These are phyloP conservation scores for Yamadazyma insecticola DNA, from an alignment of 805 yeast species.

Conservation along the genomic window DNA sequence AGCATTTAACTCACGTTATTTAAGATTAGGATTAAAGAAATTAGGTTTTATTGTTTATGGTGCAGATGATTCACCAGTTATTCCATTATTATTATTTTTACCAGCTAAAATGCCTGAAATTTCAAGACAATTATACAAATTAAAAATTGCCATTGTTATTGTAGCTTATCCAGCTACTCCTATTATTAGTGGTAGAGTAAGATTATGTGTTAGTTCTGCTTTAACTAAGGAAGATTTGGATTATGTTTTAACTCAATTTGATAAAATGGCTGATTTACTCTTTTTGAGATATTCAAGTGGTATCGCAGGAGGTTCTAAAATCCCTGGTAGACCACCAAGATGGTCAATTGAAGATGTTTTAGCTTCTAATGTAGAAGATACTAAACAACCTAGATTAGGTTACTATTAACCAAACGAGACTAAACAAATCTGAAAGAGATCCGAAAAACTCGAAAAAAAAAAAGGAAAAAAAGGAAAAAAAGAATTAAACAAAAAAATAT, in stretches of 20 bases:
- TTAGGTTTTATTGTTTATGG: constrained; percentile 94
- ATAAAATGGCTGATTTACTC: constrained; percentile 73
- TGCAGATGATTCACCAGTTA: constrained; percentile 93
- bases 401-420: neutral
- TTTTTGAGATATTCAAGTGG: constrained; percentile 77
- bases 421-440: too few relatives aligned
- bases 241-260: constrained; percentile 61
- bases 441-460: too few relatives aligned
- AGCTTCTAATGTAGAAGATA: constrained; percentile 65
- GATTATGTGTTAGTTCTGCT: constrained; percentile 90
- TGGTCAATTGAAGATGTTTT: constrained; percentile 77
- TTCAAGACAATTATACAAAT: constrained; percentile 72
- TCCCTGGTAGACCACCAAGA: constrained; percentile 57
- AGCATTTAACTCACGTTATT: constrained; percentile 92
- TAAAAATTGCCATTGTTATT: constrained; percentile 88
- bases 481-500: too few relatives aligned
- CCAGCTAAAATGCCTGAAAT: constrained; percentile 95
- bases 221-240: constrained; percentile 94
- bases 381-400: constrained; percentile 29
- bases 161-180: constrained; percentile 99
- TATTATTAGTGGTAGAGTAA: constrained; percentile 78
- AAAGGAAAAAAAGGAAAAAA: too few relatives aligned
- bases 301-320: constrained; percentile 63
- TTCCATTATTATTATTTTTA: constrained; percentile 79
- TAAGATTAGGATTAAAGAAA: constrained; percentile 84